These are phyloP conservation scores for Phytophthora megakarya DNA, from an alignment of 352 stramenopile genomes.

Conservation along the genomic window DNA sequence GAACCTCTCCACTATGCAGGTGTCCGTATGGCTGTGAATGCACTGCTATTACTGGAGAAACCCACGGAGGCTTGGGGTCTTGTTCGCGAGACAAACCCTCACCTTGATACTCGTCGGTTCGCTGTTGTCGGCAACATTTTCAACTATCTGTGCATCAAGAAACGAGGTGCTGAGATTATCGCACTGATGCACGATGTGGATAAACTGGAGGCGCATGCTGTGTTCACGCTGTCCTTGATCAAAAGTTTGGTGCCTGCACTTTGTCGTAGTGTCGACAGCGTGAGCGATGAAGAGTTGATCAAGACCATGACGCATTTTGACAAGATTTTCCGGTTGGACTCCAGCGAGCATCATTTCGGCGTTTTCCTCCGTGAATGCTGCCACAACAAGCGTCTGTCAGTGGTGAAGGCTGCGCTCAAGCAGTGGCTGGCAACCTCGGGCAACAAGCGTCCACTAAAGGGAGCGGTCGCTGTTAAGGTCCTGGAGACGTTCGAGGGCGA, in stretches of 20 bases:
- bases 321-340: slow-evolving; percentile 38
- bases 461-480: slow-evolving; percentile 25
- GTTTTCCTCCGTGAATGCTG: slow-evolving; percentile 52
- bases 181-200: slow-evolving; percentile 42
- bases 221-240: slow-evolving; percentile 40
- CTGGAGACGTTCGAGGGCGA: slow-evolving; percentile 37
- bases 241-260: slow-evolving; percentile 50
- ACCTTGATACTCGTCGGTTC: slow-evolving; percentile 34
- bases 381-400: slow-evolving; percentile 31
- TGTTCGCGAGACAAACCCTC: slow-evolving; percentile 36
- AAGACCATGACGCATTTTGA: slow-evolving; percentile 35
- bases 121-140: slow-evolving; percentile 49
- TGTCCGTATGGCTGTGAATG: slow-evolving; percentile 64
- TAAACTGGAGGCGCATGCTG: slow-evolving; percentile 32
- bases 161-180: slow-evolving; percentile 39
- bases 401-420: slow-evolving; percentile 37
- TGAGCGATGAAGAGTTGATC: slow-evolving; percentile 50
- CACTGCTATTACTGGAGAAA: slow-evolving; percentile 55
- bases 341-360: slow-evolving; percentile 43
- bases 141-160: slow-evolving; percentile 49
- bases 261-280: slow-evolving; percentile 32
- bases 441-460: slow-evolving; percentile 36
- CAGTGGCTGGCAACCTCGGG: slow-evolving; percentile 31
- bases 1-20: slow-evolving; percentile 40
- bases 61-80: slow-evolving; percentile 45